Conservation (phyloP, 768 basidiomycete species). For the Lanmaoa pseudosensibilis region DNA sequence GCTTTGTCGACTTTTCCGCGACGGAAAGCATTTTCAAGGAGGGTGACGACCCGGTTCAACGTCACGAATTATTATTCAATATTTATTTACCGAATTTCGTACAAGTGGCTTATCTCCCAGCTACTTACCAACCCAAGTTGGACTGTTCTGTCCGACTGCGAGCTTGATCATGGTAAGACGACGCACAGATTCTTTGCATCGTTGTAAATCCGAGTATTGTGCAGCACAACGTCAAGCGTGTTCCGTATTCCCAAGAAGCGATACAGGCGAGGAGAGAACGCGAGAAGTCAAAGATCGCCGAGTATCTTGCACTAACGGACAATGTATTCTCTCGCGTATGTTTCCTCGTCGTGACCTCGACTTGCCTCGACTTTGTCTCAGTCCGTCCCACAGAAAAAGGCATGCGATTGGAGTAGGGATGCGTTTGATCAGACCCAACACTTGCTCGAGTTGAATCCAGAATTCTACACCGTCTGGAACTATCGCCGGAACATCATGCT, state of each 20-base stretch:
- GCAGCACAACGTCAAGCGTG: conserved; percentile 72
- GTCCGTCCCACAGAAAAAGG: conserved; percentile 55
- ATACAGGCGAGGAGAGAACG: conserved; percentile 65
- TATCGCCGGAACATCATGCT: conserved; percentile 81
- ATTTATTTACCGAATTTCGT: conserved; percentile 2
- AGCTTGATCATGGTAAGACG: conserved; percentile 28
- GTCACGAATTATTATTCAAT: conserved; percentile 1
- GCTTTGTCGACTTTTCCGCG: conserved; percentile 45
- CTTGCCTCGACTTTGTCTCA: not conserved
- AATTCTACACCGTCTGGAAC: conserved; percentile 97
- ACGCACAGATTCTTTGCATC: not conserved
- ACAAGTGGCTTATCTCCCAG: conserved; percentile 4
- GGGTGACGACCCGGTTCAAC: not conserved
- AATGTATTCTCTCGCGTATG: conserved; percentile 66
- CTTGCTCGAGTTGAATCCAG: conserved; percentile 83
- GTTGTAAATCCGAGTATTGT: conserved; percentile 2
- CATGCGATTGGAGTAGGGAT: conserved; percentile 66
- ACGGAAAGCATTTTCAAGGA: conserved; percentile 58
- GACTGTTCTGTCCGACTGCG: not conserved
- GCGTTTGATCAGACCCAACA: conserved; percentile 75
- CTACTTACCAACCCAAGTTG: too few species aligned
- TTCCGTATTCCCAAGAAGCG: conserved; percentile 55
- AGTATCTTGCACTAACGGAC: conserved; percentile 67
- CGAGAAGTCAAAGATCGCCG: conserved; percentile 73
- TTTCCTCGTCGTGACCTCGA: not conserved